Evolutionary conservation across 2,329 filamentous ascomycete genomes (phyloP), one percentile per base, ranked within the genome.

Genomic region (Hypoxylon sp.): DNA sequence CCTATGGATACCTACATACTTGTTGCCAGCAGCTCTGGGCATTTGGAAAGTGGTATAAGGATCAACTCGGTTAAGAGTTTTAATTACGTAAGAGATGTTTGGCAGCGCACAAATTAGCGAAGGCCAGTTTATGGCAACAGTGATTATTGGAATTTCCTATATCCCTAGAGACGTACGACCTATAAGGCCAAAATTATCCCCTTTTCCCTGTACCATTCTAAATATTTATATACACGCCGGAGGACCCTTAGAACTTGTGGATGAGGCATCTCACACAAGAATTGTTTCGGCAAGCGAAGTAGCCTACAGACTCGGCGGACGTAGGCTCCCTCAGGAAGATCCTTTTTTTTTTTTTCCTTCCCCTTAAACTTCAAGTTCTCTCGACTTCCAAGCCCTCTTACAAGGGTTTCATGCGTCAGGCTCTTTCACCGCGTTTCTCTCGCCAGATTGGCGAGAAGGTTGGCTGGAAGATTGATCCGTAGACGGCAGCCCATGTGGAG

Each of bases 121-220:
- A 42, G 11, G 35, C 35, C n/a, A 13, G n/a, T 42, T 37, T 10
- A 37, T n/a, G 37, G 3, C 22, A 14, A 9, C n/a, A 22, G 4
- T 11, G 4, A 54, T 44, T 44, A 55, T 31, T n/a, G 8, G 42
- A 26, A 46, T 33, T n/a, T 46, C 53, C 26, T 46, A 5, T 17
- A 14, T 39, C 31, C 52, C n/a, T 31, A 44, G 19, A 55, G 37
- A 44, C 37, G n/a, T 33, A 22, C 35, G 5, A 29, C 51, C 22
- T 37, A 19, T 59, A 46, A 39, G 17, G n/a, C 8, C 14, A 19
- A 31, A 26, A n/a, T 39, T 42, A 10, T 22, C 47, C 39, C n/a
- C 5, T 37, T 19, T 59, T 37, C 37, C 42, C 29, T 13, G 22
- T 31, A 6, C 8, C 42, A 10, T 8, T 29, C 26, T 26, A n/a